phyloP scores from a whole-genome alignment of 129 eudicot species.

The Artemisia argyi region DNA sequence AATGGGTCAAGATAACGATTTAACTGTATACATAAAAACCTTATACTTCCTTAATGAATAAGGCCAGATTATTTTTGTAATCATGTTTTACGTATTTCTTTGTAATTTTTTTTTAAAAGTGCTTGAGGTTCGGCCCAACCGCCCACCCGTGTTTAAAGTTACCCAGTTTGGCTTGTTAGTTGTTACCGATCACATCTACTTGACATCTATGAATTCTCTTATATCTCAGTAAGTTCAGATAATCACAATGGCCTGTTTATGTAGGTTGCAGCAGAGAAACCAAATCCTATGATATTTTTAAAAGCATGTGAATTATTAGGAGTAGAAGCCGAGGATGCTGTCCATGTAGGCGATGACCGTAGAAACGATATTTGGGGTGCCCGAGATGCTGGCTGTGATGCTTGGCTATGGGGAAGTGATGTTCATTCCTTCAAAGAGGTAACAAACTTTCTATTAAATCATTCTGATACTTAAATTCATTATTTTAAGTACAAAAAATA shows the following conservation, averaged over 20 bases:
- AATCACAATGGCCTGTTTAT: neutral
- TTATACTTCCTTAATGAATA: too few relatives aligned
- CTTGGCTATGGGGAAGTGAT: conserved; percentile 99
- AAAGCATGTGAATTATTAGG: conserved; percentile 97
- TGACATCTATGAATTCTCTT: neutral
- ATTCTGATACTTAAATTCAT: too few relatives aligned
- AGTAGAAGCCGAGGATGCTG: conserved; percentile 92
- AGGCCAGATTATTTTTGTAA: too few relatives aligned
- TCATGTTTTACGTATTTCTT: too few relatives aligned
- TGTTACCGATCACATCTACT: neutral
- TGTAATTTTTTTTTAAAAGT: too few relatives aligned
- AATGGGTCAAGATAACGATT: too few relatives aligned
- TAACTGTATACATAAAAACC: too few relatives aligned
- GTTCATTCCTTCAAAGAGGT: conserved; percentile 96
- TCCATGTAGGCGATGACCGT: conserved; percentile 98
- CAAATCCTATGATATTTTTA: conserved; percentile 86
- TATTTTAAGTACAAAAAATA: too few relatives aligned
- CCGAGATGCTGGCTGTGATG: conserved; percentile 98
- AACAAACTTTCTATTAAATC: neutral
- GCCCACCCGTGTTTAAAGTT: too few relatives aligned
- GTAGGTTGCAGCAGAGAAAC: conserved; percentile 99
- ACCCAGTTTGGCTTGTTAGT: too few relatives aligned
- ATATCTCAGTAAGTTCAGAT: neutral
- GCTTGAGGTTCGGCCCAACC: too few relatives aligned
- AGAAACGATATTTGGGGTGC: conserved; percentile 99